Conservation (phyloP, 352 stramenopile genomes). For the Pythium biforme region DNA sequence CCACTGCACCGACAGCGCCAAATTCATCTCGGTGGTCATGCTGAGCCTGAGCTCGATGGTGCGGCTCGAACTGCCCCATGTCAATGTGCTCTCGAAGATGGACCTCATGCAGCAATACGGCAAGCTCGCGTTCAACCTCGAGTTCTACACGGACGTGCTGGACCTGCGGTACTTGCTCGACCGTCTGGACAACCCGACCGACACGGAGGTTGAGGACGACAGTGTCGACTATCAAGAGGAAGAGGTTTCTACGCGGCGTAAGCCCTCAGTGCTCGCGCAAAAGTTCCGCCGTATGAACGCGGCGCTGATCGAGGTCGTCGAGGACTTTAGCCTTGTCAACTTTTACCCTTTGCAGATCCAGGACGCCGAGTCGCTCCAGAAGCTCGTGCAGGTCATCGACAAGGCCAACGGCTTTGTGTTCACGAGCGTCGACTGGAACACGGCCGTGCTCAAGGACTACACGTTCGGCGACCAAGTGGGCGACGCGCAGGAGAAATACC, state of each 20-base stretch:
- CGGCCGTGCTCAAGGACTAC: slow-evolving; percentile 69
- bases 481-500: slow-evolving; percentile 72
- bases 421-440: slow-evolving; percentile 76
- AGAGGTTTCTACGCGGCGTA: slow-evolving; percentile 23
- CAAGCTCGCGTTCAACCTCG: slow-evolving; percentile 85
- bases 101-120: slow-evolving; percentile 95
- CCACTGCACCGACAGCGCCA: slow-evolving; percentile 92
- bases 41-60: slow-evolving; percentile 98
- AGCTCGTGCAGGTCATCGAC: slow-evolving; percentile 71
- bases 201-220: slow-evolving; percentile 30
- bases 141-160: slow-evolving; percentile 89
- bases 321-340: slow-evolving; percentile 86
- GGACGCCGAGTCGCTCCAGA: slow-evolving; percentile 61
- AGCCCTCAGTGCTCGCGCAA: slow-evolving; percentile 36
- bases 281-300: slow-evolving; percentile 85
- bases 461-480: slow-evolving; percentile 59
- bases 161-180: slow-evolving; percentile 82
- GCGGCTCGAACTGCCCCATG: slow-evolving; percentile 95
- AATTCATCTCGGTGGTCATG: slow-evolving; percentile 97
- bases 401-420: slow-evolving; percentile 86
- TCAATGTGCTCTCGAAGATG: slow-evolving; percentile 99
- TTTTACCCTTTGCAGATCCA: slow-evolving; percentile 83
- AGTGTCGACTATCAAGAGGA: slow-evolving; percentile 35
- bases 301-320: slow-evolving; percentile 80
- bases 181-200: slow-evolving; percentile 57